Evolutionary conservation across 2,329 filamentous ascomycete species (phyloP), one percentile per base, ranked within the genome.

Genomic region (Paecilomyces fulvus): DNA sequence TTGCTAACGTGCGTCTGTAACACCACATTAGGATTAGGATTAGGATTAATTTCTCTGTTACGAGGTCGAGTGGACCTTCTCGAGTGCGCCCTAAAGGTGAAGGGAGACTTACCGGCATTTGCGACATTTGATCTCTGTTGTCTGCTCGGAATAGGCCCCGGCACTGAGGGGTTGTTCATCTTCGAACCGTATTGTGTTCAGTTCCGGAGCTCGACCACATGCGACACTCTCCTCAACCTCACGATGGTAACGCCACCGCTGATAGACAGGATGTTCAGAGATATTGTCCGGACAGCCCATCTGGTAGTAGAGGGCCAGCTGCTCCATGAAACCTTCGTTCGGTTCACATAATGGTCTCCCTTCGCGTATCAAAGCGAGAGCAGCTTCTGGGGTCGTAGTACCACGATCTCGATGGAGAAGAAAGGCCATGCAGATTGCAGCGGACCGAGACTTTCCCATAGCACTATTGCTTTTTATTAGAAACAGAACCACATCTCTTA

Each of bases 361-460:
- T 67, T 86, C 75, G 54, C 85, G 84, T 53, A 97, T 78, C 62
- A 87, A 80, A 25, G 79, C 77, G 52, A 97, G 76, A 2, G 92
- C 91, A 50, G 88, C 84, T 61, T 78, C 70, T 56, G 81, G 77
- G 62, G 75, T 77, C 63, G 81, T 74, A 63, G 84, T 79, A 63
- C 81, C 82, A 73, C 83, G 85, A 61, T 74, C 65, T 54, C 60
- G 65, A 61, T 81, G 79, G 71, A 97, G 87, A 53, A 97, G 79
- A 73, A 92, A 97, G 59, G 94, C 92, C 57, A 95, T 82, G 55
- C 90, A 82, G 62, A 89, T 83, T 30, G 90, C 87, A 62, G 92
- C 89, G 51, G 92, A 97, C 58, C 94, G 89, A 31, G 92, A 96
- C 75, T 95, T 95, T 54, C 94, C 94, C 85, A 96, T 96, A 21